Percentiles rank a stretch among this genome's conserved stretches.
Conservation (phyloP, 1,284 basidiomycete genomes). For the Puccinia sorghi region DNA sequence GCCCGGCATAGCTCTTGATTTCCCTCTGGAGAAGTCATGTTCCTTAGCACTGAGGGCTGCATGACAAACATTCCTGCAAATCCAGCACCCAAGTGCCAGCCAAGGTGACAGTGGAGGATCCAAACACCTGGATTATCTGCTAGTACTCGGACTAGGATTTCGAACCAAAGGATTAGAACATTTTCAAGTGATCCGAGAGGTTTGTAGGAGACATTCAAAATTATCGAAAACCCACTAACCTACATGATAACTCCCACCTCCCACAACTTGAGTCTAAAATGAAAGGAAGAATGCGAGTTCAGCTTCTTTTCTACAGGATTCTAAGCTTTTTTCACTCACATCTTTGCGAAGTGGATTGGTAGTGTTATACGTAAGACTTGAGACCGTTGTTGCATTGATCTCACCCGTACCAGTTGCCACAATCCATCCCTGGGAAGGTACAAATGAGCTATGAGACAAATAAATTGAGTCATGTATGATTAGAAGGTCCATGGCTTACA, state of each 20-base stretch:
- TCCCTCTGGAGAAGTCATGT: slow-evolving; percentile 4
- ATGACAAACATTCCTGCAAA: slow-evolving; percentile 55
- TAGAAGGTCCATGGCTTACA: not conserved
- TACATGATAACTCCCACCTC: slow-evolving; percentile 36
- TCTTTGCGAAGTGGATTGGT: slow-evolving; percentile 44
- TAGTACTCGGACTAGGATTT: slow-evolving; percentile 31
- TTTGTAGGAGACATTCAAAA: not conserved
- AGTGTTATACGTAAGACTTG: slow-evolving; percentile 18
- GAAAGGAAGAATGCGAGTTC: not conserved
- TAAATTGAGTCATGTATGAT: not conserved
- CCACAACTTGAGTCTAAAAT: slow-evolving; percentile 38
- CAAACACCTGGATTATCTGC: slow-evolving; percentile 39
- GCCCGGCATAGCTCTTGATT: slow-evolving; percentile 15
- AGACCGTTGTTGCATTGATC: slow-evolving; percentile 20
- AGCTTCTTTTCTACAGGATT: too few species aligned
- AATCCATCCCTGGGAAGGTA: slow-evolving; percentile 18
- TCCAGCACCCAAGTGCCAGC: slow-evolving; percentile 54
- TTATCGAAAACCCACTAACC: slow-evolving; percentile 12
- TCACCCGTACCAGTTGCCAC: slow-evolving; percentile 20
- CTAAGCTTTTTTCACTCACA: slow-evolving; percentile 4
- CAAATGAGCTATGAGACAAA: slow-evolving; percentile 1
- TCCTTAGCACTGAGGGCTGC: slow-evolving; percentile 51
- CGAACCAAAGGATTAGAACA: not conserved
- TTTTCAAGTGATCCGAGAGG: too few species aligned
- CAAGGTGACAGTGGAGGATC: slow-evolving; percentile 54